phyloP scores from a whole-genome alignment of 495 filamentous ascomycete species.

The Sordaria brevicollis region DNA sequence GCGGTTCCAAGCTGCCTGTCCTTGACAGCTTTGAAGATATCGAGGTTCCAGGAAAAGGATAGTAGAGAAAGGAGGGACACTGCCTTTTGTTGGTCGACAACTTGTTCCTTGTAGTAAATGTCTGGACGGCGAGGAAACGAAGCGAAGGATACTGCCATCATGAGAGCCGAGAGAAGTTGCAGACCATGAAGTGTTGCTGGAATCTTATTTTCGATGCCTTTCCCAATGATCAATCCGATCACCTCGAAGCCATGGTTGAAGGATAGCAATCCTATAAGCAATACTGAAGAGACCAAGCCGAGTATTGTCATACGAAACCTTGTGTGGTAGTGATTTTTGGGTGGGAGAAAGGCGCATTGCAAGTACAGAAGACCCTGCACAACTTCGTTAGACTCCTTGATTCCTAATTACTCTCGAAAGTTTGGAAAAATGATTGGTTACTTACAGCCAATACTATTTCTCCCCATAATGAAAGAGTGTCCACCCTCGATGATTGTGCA shows the following conservation, averaged over 20 bases:
- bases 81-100: conserved; percentile 50
- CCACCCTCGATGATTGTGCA: not conserved
- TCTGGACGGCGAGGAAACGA: conserved; percentile 49
- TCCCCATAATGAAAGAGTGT: conserved; percentile 14
- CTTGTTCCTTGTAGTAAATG: conserved; percentile 35
- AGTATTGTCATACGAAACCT: conserved; percentile 23
- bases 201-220: not conserved
- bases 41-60: conserved; percentile 47
- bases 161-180: conserved; percentile 16
- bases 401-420: not conserved
- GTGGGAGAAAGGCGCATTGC: conserved; percentile 18
- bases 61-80: conserved; percentile 42
- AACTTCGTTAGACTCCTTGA: not conserved
- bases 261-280: conserved; percentile 14
- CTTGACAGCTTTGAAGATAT: conserved; percentile 36
- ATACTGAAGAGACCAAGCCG: conserved; percentile 21
- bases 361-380: conserved; percentile 13
- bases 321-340: conserved; percentile 12
- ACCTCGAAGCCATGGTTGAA: conserved; percentile 15
- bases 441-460: conserved; percentile 3
- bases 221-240: not conserved
- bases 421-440: too few relatives aligned
- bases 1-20: conserved; percentile 39
- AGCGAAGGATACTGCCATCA: conserved; percentile 14
- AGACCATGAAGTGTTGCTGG: conserved; percentile 7